Percentiles rank a stretch among this genome's conserved stretches.
Evolutionary conservation across 768 basidiomycete species (phyloP).

Genomic region (Amanita rubescens): DNA sequence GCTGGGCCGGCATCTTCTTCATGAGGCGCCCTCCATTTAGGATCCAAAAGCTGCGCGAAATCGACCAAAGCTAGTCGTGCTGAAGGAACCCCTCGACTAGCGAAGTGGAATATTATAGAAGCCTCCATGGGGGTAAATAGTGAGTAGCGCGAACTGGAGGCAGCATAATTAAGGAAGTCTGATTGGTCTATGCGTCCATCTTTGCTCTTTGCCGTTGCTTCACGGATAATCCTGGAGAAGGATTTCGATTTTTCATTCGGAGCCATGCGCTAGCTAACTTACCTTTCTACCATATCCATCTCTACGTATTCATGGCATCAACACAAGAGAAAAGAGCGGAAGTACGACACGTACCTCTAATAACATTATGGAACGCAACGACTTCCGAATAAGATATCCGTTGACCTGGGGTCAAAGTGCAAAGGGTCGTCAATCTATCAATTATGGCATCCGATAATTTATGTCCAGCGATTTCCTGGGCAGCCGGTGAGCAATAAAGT

Average conservation of each 20-base stretch:
- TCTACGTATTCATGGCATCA: slow-evolving; percentile 35
- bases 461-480: slow-evolving; percentile 91
- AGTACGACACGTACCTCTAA: slow-evolving; percentile 49
- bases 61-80: slow-evolving; percentile 80
- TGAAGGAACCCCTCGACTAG: slow-evolving; percentile 64
- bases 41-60: slow-evolving; percentile 89
- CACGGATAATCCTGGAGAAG: slow-evolving; percentile 65
- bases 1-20: slow-evolving; percentile 35
- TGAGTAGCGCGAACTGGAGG: slow-evolving; percentile 83
- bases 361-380: slow-evolving; percentile 93
- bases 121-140: slow-evolving; percentile 98
- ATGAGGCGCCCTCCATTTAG: slow-evolving; percentile 74
- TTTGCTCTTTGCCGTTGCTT: slow-evolving; percentile 83
- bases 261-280: slow-evolving; percentile 13
- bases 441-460: slow-evolving; percentile 93
- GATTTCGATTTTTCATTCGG: slow-evolving; percentile 9
- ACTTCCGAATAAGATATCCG: slow-evolving; percentile 96
- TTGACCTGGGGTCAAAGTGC: slow-evolving; percentile 81
- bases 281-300: slow-evolving; percentile 97
- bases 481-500: slow-evolving; percentile 3
- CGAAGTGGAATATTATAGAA: slow-evolving; percentile 98
- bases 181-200: slow-evolving; percentile 93
- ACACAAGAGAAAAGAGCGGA: not conserved
- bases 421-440: slow-evolving; percentile 86
- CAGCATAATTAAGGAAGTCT: slow-evolving; percentile 91